Conservation (phyloP, 768 basidiomycete genomes). For the Boletus pseudo-olivaceus region DNA sequence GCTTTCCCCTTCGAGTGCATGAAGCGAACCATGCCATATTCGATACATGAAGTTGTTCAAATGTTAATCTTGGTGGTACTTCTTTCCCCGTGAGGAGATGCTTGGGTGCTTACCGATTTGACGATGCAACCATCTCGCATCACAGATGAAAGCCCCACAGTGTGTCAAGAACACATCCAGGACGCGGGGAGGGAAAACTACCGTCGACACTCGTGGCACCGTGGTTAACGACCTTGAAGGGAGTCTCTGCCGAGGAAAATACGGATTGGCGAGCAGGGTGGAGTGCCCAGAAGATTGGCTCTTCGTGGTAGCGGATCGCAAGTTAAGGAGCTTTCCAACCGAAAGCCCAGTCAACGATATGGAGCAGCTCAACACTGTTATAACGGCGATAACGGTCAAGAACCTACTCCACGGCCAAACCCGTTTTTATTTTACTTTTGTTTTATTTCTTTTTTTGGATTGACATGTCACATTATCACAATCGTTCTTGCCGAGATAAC, state of each 20-base stretch:
- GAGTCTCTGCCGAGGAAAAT: not conserved
- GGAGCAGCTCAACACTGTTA: not conserved
- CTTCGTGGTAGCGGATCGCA: not conserved
- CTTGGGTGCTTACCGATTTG: not conserved
- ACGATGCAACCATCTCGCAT: not conserved
- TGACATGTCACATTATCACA: not conserved
- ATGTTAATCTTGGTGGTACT: not conserved
- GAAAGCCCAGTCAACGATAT: not conserved
- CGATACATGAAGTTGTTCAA: not conserved
- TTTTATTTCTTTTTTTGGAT: not conserved
- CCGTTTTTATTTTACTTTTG: too few relatives aligned
- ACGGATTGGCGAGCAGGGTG: too few relatives aligned
- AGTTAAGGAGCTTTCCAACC: not conserved
- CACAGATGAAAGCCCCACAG: not conserved
- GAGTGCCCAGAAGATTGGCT: not conserved
- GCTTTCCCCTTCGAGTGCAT: not conserved
- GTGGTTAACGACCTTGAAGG: not conserved
- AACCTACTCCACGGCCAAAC: not conserved
- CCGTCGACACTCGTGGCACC: not conserved
- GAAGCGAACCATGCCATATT: not conserved
- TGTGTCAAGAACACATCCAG: not conserved
- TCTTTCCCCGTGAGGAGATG: not conserved
- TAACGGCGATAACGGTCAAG: too few relatives aligned
- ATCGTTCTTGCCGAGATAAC: not conserved
- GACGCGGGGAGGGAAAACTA: not conserved